Evolutionary conservation across 495 filamentous ascomycete genomes (phyloP), one percentile per base, ranked within the genome.

Genomic region (Tuber umbilicatum): DNA sequence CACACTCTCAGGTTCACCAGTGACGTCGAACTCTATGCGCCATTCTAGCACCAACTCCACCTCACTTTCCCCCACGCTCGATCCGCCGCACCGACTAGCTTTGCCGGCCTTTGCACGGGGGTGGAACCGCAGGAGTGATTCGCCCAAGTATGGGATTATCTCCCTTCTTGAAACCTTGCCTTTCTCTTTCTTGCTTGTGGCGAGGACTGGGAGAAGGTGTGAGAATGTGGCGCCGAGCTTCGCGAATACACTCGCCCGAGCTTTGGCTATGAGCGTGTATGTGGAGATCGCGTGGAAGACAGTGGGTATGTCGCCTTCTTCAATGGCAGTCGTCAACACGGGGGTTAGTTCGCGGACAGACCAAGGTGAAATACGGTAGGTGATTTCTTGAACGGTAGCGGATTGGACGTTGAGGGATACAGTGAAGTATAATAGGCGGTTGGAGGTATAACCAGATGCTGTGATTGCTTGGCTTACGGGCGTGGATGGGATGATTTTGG

Each of bases 271-370:
- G 5, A 42, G 31, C 19, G 75, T 78, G 70, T 81, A 81, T 38
- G 72, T 70, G 2, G 72, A 78, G 23, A 81, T 39, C 9, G 79
- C 79, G n/a, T 76, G 80, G n/a, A 81, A 73, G 39, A 75, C 27
- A 5, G 70, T 73, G 31, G 68, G 50, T 19, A 80, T 70, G 35
- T 81, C 45, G 5, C 79, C 70, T 19, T 68, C 41, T 4, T 69
- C 35, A 4, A 67, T 70, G 4, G 78, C 79, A 2, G 10, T 1
- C 23, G 45, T 38, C 5, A 81, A 71, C 0, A 79, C 19, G 35
- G 37, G 21, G 2, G 17, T n/a, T 14, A 81, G 79, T 39, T 81
- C 79, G 14, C 67, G 69, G 1, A 70, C 75, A 0, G 79, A 70
- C 79, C 79, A 81, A n/a, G 74, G 55, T 19, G 72, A 78, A 12